These are phyloP conservation scores for Ilyonectria mors-panacis DNA, from an alignment of 2,329 filamentous ascomycete genomes.

Conservation along the genomic window DNA sequence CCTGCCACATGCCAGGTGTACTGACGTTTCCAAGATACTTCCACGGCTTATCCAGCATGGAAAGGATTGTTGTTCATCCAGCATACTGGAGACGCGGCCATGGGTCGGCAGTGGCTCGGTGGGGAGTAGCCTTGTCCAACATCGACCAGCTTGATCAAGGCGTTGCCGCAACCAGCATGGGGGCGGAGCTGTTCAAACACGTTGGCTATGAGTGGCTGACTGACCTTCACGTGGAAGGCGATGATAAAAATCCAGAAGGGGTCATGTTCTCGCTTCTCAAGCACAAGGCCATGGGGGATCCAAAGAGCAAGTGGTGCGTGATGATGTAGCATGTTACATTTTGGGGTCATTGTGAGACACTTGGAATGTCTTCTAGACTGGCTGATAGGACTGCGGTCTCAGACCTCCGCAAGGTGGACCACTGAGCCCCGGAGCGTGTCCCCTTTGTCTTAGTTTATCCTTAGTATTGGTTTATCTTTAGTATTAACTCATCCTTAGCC, in stretches of 20 bases:
- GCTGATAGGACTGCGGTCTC: too few relatives aligned
- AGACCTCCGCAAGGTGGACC: too few relatives aligned
- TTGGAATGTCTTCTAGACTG: too few relatives aligned
- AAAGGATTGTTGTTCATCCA: slow-evolving; percentile 25
- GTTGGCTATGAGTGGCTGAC: neutral
- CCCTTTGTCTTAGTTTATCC: too few relatives aligned
- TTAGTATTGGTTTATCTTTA: too few relatives aligned
- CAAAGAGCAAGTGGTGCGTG: too few relatives aligned
- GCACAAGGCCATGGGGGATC: too few relatives aligned
- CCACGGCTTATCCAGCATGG: neutral
- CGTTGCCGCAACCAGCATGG: slow-evolving; percentile 16
- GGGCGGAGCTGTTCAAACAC: slow-evolving; percentile 4
- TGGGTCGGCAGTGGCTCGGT: slow-evolving; percentile 2
- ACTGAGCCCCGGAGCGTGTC: too few relatives aligned
- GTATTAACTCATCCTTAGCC: too few relatives aligned
- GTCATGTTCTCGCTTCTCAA: too few relatives aligned
- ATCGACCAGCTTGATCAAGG: slow-evolving; percentile 9
- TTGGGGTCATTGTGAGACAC: too few relatives aligned
- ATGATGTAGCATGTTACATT: too few relatives aligned
- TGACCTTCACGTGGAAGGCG: slow-evolving; percentile 2
- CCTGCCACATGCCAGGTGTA: neutral
- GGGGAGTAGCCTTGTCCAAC: slow-evolving; percentile 11
- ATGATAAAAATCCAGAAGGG: neutral
- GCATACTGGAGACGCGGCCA: slow-evolving; percentile 25
- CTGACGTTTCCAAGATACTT: slow-evolving; percentile 5